Evolutionary conservation across 768 basidiomycete species (phyloP).

Genomic region (Glaciozyma martinii): DNA sequence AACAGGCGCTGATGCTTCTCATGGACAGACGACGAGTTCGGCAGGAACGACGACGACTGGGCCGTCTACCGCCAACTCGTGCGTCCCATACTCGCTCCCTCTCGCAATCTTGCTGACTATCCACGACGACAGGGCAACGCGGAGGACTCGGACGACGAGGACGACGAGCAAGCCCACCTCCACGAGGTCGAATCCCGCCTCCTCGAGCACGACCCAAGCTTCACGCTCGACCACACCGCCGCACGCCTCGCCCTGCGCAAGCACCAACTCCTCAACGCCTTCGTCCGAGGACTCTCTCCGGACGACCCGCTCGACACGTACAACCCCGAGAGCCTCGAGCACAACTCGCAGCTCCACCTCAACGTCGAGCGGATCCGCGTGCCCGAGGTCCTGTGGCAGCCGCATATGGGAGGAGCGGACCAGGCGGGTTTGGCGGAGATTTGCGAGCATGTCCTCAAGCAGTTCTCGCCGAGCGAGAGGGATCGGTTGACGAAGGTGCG

Average conservation of each 20-base stretch:
- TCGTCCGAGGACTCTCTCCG: constrained; percentile 44
- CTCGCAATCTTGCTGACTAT: neutral
- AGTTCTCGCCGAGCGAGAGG: constrained; percentile 62
- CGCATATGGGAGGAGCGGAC: constrained; percentile 88
- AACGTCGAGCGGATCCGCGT: constrained; percentile 84
- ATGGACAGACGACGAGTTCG: constrained; percentile 48
- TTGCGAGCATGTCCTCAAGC: constrained; percentile 66
- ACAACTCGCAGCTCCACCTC: constrained; percentile 62
- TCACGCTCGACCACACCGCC: constrained; percentile 71
- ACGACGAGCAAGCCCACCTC: constrained; percentile 67
- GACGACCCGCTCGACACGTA: constrained; percentile 45
- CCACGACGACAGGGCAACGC: constrained; percentile 37
- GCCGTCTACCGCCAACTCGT: constrained; percentile 95
- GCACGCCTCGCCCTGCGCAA: constrained; percentile 64
- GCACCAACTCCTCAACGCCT: constrained; percentile 77
- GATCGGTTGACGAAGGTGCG: constrained; percentile 64
- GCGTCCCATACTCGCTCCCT: constrained; percentile 32
- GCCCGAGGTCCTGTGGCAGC: constrained; percentile 86
- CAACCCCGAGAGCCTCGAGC: constrained; percentile 51
- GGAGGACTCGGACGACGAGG: constrained; percentile 72
- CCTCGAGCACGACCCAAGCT: constrained; percentile 71
- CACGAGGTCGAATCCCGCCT: constrained; percentile 68
- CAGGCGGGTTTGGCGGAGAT: constrained; percentile 92
- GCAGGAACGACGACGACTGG: constrained; percentile 93
- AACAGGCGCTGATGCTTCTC: neutral